Evolutionary conservation across 176 grass and related monocot genomes (phyloP), one percentile per base, ranked within the genome.

Genomic region (Musa schizocarpa): DNA sequence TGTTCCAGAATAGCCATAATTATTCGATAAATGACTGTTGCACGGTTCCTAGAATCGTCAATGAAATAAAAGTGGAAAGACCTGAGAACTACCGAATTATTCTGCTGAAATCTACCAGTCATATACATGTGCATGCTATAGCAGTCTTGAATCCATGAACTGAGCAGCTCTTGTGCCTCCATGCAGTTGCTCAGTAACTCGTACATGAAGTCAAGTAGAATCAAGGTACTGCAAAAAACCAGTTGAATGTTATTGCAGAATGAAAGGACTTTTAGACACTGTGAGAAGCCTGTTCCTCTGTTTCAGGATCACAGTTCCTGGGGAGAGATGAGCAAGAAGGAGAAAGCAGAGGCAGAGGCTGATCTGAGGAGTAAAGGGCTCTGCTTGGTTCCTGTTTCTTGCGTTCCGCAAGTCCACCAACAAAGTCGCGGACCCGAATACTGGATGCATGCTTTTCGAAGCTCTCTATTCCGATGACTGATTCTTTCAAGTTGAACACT

Each of bases 131-230:
- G 29, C 29, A 29, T 43, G 34, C 4, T 43, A 5, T 43, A 43
- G 3, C 34, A 43, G 34, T 43, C 34, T 43, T 43, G 34, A 43
- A 43, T 43, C 34, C 34, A 43, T 43, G 34, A 43, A 43, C 34
- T 43, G 34, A 43, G 34, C 34, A 43, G 34, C 4, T 43, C 34
- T 34, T 34, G 43, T 75, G 73, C 53, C 13, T 11, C 23, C 21
- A 57, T 90, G 84, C 90, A 98, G 94, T 52, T 98, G 73, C 82
- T 98, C 10, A 93, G 94, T 81, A 88, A 98, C 58, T 84, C 94
- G 49, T 98, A 91, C 84, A 89, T 87, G 72, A 91, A 86, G 63
- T 78, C 88, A 57, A 79, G 71, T 81, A 77, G 63, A 52, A 81
- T 61, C 74, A 87, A 92, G 90, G 90, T 97, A 90, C 48, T 9